Percentiles rank a stretch among this genome's conserved stretches.
These are phyloP conservation scores for Calonectria pseudoturangicola DNA, from an alignment of 2,329 filamentous ascomycete genomes.

Conservation along the genomic window DNA sequence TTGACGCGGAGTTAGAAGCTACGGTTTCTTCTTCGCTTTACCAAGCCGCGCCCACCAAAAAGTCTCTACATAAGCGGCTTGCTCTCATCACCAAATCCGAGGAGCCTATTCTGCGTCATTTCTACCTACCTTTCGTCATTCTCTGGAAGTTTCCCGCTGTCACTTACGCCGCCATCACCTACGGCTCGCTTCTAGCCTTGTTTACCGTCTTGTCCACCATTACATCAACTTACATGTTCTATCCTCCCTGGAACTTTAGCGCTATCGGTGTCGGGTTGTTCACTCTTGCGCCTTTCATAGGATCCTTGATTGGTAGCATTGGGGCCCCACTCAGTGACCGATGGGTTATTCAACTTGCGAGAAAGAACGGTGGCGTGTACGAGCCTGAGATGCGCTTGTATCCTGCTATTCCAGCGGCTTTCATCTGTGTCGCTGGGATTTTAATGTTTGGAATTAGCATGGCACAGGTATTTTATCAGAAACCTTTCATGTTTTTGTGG, in stretches of 20 bases:
- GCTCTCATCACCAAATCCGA: constrained; percentile 47
- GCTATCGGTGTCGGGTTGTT: constrained; percentile 52
- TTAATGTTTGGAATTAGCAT: constrained; percentile 61
- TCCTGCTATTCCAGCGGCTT: constrained; percentile 49
- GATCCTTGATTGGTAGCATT: constrained; percentile 60
- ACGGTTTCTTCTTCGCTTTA: too few relatives aligned
- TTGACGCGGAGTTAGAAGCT: too few relatives aligned
- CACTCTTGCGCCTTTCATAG: constrained; percentile 58
- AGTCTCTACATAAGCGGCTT: constrained; percentile 46
- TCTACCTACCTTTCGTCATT: constrained; percentile 42
- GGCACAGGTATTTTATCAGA: constrained; percentile 49
- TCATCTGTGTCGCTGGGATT: constrained; percentile 57
- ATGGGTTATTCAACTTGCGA: constrained; percentile 60
- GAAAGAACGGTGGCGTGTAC: constrained; percentile 61
- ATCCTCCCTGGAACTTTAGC: constrained; percentile 57
- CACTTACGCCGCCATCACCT: constrained; percentile 62
- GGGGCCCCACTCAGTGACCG: constrained; percentile 63
- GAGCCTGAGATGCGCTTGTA: constrained; percentile 66
- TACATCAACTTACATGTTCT: constrained; percentile 50
- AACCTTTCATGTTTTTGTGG: too few relatives aligned
- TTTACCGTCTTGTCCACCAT: constrained; percentile 54
- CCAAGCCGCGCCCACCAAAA: constrained; percentile 19
- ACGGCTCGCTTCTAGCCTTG: constrained; percentile 61
- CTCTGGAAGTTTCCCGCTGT: constrained; percentile 57
- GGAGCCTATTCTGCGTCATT: constrained; percentile 35